These are phyloP conservation scores for Teratosphaeria destructans DNA, from an alignment of 2,329 filamentous ascomycete species.

Conservation along the genomic window DNA sequence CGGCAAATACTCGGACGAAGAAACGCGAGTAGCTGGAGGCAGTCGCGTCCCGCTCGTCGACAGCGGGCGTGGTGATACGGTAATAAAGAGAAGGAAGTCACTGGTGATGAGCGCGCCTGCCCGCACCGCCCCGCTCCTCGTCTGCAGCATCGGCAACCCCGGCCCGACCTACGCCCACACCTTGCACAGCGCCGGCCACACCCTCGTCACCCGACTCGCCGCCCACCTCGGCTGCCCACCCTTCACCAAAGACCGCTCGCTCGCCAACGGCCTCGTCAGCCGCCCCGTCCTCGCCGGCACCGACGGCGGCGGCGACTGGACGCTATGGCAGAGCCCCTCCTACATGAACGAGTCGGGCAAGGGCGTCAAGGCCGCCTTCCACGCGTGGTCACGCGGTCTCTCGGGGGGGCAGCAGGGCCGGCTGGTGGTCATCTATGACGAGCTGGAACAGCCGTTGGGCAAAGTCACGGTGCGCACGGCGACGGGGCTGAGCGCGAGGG, in stretches of 20 bases:
- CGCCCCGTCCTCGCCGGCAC: slow-evolving; percentile 22
- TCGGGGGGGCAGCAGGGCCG: slow-evolving; percentile 31
- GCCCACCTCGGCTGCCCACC: slow-evolving; percentile 31
- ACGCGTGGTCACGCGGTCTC: slow-evolving; percentile 31
- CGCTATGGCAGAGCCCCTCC: slow-evolving; percentile 62
- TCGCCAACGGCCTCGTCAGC: slow-evolving; percentile 43
- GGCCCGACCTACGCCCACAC: slow-evolving; percentile 59
- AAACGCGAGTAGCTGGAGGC: not conserved
- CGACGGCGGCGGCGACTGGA: slow-evolving; percentile 34
- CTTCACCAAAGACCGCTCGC: slow-evolving; percentile 30
- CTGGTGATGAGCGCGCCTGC: slow-evolving; percentile 14
- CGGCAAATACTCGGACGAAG: not conserved
- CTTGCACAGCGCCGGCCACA: slow-evolving; percentile 80
- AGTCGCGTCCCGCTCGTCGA: not conserved
- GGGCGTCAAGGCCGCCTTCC: slow-evolving; percentile 58
- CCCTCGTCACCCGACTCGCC: slow-evolving; percentile 55
- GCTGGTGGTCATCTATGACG: slow-evolving; percentile 78
- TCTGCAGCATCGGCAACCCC: slow-evolving; percentile 84
- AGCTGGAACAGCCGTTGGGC: slow-evolving; percentile 65
- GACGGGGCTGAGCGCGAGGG: slow-evolving; percentile 42
- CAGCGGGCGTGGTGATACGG: not conserved
- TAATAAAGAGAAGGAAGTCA: not conserved
- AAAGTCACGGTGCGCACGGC: slow-evolving; percentile 47
- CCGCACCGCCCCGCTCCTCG: slow-evolving; percentile 47
- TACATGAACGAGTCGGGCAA: slow-evolving; percentile 79